Percentiles rank a stretch among this genome's conserved stretches.
phyloP scores from a whole-genome alignment of 2,329 filamentous ascomycete genomes.

The Bipolaris gigantea region DNA sequence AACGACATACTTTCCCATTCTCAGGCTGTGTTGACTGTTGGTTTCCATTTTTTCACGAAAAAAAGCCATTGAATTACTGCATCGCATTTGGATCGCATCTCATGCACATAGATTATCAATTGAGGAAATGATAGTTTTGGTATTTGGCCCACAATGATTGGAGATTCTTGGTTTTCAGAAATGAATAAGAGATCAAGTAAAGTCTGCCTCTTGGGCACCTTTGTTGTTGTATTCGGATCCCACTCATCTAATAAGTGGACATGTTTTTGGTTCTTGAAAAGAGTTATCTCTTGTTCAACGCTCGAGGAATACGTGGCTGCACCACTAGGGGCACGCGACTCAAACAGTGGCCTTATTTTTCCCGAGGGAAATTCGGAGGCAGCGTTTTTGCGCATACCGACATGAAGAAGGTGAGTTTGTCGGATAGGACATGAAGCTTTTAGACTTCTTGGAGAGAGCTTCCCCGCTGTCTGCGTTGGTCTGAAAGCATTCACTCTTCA shows the following conservation, averaged over 20 bases:
- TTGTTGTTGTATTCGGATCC: background rate
- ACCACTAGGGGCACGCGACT: background rate
- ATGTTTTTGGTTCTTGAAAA: background rate
- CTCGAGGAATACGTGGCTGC: background rate
- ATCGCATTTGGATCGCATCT: background rate
- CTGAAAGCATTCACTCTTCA: constrained; percentile 21
- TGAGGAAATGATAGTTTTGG: background rate
- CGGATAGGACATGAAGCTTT: background rate
- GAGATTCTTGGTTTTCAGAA: background rate
- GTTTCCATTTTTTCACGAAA: background rate
- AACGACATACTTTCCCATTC: background rate
- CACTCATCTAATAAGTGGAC: background rate
- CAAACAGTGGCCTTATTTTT: background rate
- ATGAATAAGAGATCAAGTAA: background rate
- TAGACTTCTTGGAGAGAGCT: too few species aligned
- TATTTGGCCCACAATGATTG: background rate
- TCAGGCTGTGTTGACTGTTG: background rate
- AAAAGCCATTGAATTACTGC: background rate
- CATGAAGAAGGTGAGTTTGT: background rate
- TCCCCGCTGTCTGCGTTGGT: background rate
- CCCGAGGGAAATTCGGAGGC: too few species aligned
- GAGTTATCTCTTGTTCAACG: background rate
- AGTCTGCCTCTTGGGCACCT: background rate
- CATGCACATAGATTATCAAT: background rate
- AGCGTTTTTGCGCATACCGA: background rate